Base-by-base conservation (phyloP, 306 rosid species). In the Dalbergia cultrata region DNA sequence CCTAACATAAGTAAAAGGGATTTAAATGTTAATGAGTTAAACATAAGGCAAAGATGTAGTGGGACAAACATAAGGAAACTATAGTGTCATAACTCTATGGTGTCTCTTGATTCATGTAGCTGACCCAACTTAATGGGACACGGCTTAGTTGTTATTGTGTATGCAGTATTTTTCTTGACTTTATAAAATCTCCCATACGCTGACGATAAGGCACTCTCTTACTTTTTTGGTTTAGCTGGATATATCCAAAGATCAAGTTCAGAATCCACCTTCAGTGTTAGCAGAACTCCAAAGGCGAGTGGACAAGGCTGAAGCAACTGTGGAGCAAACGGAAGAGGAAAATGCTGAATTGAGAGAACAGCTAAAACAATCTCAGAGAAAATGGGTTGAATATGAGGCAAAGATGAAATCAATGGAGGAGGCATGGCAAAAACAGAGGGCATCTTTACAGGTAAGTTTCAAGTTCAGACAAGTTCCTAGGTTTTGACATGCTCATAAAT, bases 351-450 rank as follows among this genome's bases (percentile, higher is more conserved):
- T 96, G 85, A 89, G 87, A 77, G 99, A 93, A 85, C 89, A 89
- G 64, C 87, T 93, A 71, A 90, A 80, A 67, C 94, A 88, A 74
- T 87, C 80, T 68, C 93, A 96, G 86, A 72, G 74, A 39, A 92
- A 89, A 79, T 92, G 99, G 98, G 76, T 83, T 83, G 99, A 96
- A 45, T 89, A 92, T 49, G 99, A 96, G 76, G 82, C 64, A 14
- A 96, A 85, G 87, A 96, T 96, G 99, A 96, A 90, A 78, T 85
- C 95, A 74, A 90, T 89, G 98, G 98, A 96, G 85, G 98, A 92
- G 69, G 83, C 75, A 44, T 96, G 99, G 99, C 97, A 96, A 89
- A 96, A 86, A 79, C 98, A 96, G 91, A 90, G 88, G 97, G 86
- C 87, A 31, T 93, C 99, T 67, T 90, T 96, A 89, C 99, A 96